A percentile compares a stretch with the other conserved stretches of the same genome.
phyloP scores from a whole-genome alignment of 208 protist genomes.

The Trypanosoma vivax region DNA sequence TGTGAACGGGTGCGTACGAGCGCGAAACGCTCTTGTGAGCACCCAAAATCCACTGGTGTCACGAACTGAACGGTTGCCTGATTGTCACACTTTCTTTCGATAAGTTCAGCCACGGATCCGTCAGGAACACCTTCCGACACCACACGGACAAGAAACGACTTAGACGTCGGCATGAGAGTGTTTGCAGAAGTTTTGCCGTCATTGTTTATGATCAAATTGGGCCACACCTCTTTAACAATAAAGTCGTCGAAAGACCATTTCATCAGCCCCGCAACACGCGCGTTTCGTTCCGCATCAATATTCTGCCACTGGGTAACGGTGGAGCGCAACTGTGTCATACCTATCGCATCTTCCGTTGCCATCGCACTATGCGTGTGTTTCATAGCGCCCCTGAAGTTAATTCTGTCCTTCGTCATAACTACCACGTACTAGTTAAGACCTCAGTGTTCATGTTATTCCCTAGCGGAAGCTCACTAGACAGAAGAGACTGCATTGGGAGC shows the following conservation, averaged over 20 bases:
- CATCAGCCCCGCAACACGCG: conserved; percentile 51
- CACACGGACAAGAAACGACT: conserved; percentile 32
- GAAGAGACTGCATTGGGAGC: too few species aligned
- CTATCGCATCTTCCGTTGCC: conserved; percentile 49
- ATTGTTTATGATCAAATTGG: conserved; percentile 8
- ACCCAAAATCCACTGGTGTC: conserved; percentile 63
- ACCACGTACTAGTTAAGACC: too few species aligned
- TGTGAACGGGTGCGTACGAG: conserved; percentile 4
- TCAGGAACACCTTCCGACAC: conserved; percentile 69
- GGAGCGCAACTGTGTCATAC: conserved; percentile 40
- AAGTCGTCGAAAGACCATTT: conserved; percentile 88
- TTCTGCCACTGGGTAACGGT: not conserved
- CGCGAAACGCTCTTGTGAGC: conserved; percentile 22
- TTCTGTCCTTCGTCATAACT: conserved; percentile 63
- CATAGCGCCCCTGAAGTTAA: conserved; percentile 43
- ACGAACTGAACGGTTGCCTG: conserved; percentile 49
- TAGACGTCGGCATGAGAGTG: not conserved
- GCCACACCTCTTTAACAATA: conserved; percentile 59
- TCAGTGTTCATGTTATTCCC: too few species aligned
- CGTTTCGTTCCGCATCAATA: conserved; percentile 3
- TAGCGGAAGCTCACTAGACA: too few species aligned
- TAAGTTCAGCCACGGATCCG: conserved; percentile 18
- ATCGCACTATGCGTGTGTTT: conserved; percentile 41
- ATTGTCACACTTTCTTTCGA: conserved; percentile 13
- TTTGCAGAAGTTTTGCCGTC: not conserved